Percentiles rank a stretch among this genome's conserved stretches.
Evolutionary conservation across 1,284 basidiomycete species (phyloP).

Genomic region (Erythrobasidium hasegawianum): DNA sequence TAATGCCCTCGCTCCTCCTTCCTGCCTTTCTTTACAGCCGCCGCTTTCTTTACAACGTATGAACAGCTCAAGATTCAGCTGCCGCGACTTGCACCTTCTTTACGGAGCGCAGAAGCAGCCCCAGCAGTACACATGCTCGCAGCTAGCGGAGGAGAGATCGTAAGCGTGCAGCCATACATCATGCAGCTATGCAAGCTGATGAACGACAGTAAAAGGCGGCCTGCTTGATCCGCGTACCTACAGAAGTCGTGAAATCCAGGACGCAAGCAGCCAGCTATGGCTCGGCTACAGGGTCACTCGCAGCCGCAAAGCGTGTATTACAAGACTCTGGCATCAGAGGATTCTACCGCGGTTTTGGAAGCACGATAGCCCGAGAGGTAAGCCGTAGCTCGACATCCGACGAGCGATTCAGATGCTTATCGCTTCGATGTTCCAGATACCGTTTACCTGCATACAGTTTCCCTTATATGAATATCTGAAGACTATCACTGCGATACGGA

Average conservation of each 20-base stretch:
- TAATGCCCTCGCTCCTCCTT: not conserved
- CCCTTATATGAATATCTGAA: constrained; percentile 93
- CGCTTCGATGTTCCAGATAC: too few species aligned
- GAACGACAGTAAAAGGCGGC: constrained; percentile 60
- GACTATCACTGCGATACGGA: constrained; percentile 54
- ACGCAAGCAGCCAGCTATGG: constrained; percentile 72
- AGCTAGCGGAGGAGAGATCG: constrained; percentile 49
- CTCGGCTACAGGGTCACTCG: constrained; percentile 53
- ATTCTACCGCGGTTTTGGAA: constrained; percentile 74
- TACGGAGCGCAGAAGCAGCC: constrained; percentile 31
- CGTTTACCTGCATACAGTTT: constrained; percentile 96
- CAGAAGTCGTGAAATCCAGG: constrained; percentile 86
- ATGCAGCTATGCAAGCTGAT: not conserved
- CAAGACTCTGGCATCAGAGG: constrained; percentile 62
- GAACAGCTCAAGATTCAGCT: constrained; percentile 76
- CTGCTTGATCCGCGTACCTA: constrained; percentile 87
- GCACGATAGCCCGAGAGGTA: constrained; percentile 74
- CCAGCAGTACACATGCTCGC: constrained; percentile 50
- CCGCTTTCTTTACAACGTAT: constrained; percentile 92
- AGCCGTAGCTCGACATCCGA: too few species aligned
- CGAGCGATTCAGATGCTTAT: too few species aligned
- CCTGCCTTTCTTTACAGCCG: constrained; percentile 61
- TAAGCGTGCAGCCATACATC: too few species aligned
- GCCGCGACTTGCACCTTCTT: constrained; percentile 50
- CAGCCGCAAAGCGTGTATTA: constrained; percentile 54